Conservation (phyloP, 1,284 basidiomycete species). For the Trametes polyzona region DNA sequence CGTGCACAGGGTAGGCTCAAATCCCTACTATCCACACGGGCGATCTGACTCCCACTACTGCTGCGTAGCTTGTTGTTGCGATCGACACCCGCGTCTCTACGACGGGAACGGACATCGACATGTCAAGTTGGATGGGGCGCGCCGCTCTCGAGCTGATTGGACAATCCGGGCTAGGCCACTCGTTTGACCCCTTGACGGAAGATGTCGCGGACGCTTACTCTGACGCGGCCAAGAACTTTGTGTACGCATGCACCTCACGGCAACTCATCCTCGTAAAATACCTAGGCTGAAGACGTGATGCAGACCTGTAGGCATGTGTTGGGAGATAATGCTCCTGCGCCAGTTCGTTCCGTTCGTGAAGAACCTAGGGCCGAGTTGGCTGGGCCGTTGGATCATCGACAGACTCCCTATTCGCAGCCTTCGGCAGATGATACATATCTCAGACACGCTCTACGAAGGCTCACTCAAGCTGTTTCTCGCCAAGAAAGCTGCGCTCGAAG, state of each 20-base stretch:
- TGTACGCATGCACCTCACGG: constrained; percentile 25
- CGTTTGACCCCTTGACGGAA: constrained; percentile 40
- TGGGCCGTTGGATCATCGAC: constrained; percentile 42
- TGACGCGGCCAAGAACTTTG: constrained; percentile 28
- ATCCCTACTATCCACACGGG: too few species aligned
- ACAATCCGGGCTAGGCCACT: constrained; percentile 43
- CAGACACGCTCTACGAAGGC: constrained; percentile 43
- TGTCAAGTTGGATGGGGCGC: constrained; percentile 41
- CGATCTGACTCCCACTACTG: too few species aligned
- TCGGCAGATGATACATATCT: constrained; percentile 39
- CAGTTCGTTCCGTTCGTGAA: constrained; percentile 35
- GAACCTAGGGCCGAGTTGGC: constrained; percentile 40
- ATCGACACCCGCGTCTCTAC: constrained; percentile 25
- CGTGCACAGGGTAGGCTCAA: constrained; percentile 13
- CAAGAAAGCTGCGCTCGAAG: constrained; percentile 36
- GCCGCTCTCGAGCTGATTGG: constrained; percentile 44
- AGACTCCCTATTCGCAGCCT: constrained; percentile 39
- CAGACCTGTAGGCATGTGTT: constrained; percentile 8
- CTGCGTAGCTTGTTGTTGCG: constrained; percentile 27
- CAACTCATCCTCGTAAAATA: too few species aligned
- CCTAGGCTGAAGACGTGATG: neutral
- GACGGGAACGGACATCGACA: constrained; percentile 33
- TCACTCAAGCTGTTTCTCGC: constrained; percentile 42
- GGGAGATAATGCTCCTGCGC: constrained; percentile 15
- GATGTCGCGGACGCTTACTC: constrained; percentile 34